Evolutionary conservation across 768 basidiomycete species (phyloP), one percentile per base, ranked within the genome.

Genomic region (Daedalea quercina): DNA sequence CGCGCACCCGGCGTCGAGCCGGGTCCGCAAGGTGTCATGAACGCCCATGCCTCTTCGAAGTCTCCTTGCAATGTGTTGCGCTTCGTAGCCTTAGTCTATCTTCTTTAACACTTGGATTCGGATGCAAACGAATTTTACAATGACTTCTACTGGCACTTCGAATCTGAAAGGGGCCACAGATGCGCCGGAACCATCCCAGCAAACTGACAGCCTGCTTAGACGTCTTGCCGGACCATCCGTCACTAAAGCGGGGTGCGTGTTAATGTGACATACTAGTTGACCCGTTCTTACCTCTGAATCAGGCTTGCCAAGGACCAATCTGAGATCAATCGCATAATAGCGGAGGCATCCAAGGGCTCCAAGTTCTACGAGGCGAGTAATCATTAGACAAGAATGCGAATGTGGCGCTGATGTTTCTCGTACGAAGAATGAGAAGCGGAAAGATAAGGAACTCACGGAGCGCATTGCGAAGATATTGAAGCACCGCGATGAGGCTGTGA

Each of bases 291-390:
- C 9, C 17, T 41, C 15, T 25, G 34, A 52, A 17, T n/a, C 51
- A 60, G 87, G 50, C 77, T 90, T 54, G 77, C 85, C 8, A 80
- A 80, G 56, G 88, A 90, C 60, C 88, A 91, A 62, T 76, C 80
- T 28, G 91, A 91, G 63, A 87, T 95, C 43, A 94, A 94, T 60
- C 81, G 80, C 17, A 79, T 93, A 51, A 96, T 95, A 48, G 88
- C 90, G 1, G 90, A 95, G 49, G 92, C 82, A 17, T 93, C 90
- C 7, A 93, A 90, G 64, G 94, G 94, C 3, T 94, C 92, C 24
- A 93, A 92, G 69, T 97, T 88, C 68, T 94, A 90, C 65, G 83
- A 92, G 73, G 87, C 80, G 65, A 11, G 28, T 31, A 62, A 74
- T 57, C 7, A n/a, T 35, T 23, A n/a, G 20, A 15, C 15, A 28